Percentiles rank a stretch among this genome's conserved stretches.
phyloP scores from a whole-genome alignment of 2,329 filamentous ascomycete genomes.

The Pseudocercospora macadamiae region DNA sequence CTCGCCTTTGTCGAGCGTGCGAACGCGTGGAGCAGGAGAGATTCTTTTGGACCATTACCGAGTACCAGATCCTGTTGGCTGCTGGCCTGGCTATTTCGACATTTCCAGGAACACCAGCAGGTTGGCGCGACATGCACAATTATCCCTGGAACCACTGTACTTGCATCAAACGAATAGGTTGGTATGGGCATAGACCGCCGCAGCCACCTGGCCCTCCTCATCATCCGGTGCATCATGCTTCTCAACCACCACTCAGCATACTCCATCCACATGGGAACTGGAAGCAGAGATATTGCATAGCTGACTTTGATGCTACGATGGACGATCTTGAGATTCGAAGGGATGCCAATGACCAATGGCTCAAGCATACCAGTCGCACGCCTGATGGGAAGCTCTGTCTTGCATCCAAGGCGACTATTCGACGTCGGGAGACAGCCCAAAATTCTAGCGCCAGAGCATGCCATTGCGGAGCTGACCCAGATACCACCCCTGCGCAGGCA shows the following conservation, averaged over 20 bases:
- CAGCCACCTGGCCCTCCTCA: not conserved
- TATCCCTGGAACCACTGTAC: slow-evolving; percentile 6
- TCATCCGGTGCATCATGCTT: not conserved
- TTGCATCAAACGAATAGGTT: slow-evolving; percentile 6
- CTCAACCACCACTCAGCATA: no score
- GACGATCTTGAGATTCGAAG: not conserved
- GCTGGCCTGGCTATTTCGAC: no score
- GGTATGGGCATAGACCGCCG: not conserved
- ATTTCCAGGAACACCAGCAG: no score
- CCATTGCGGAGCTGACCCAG: slow-evolving; percentile 1
- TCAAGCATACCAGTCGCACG: not conserved
- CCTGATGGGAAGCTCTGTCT: not conserved
- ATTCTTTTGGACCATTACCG: not conserved
- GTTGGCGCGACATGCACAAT: not conserved
- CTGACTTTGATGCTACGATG: not conserved
- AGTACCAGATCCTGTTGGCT: not conserved
- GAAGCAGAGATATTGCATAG: not conserved
- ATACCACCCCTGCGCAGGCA: not conserved
- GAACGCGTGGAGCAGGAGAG: slow-evolving; percentile 1
- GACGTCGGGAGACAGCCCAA: not conserved
- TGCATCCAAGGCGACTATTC: not conserved
- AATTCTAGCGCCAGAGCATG: slow-evolving; percentile 8
- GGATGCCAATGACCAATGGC: not conserved
- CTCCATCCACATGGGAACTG: no score
- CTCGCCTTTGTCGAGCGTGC: not conserved